Conservation (phyloP, 352 stramenopile species). For the Globisporangium camurandrum region DNA sequence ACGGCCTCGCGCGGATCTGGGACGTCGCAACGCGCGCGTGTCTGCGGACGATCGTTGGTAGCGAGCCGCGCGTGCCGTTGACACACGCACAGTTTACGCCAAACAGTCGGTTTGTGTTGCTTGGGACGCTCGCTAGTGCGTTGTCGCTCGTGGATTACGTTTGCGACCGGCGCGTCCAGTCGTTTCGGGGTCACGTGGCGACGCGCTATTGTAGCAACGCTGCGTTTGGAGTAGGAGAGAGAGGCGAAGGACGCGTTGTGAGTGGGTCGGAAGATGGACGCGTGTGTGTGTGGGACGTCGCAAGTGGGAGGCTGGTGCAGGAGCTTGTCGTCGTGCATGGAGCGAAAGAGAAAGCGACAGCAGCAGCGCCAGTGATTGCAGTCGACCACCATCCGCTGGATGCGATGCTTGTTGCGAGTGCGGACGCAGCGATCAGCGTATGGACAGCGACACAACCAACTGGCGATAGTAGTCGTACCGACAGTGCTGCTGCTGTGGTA, state of each 20-base stretch:
- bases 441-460: conserved; percentile 20
- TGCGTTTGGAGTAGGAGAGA: conserved; percentile 68
- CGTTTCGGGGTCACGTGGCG: conserved; percentile 72
- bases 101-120: conserved; percentile 92
- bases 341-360: neutral
- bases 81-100: conserved; percentile 88
- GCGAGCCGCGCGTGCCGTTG: conserved; percentile 40
- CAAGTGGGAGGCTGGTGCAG: conserved; percentile 53
- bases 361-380: conserved; percentile 80
- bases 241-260: no score
- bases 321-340: no score
- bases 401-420: conserved; percentile 63
- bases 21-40: conserved; percentile 95
- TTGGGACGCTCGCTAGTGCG: conserved; percentile 86
- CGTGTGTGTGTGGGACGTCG: conserved; percentile 91
- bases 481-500: no score
- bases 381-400: conserved; percentile 69
- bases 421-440: conserved; percentile 60
- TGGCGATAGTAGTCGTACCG: neutral
- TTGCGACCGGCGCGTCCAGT: conserved; percentile 48
- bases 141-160: conserved; percentile 90
- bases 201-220: conserved; percentile 84
- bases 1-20: conserved; percentile 90
- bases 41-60: conserved; percentile 87
- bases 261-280: conserved; percentile 91